Evolutionary conservation across 805 yeast species (phyloP).

Genomic region (Kodamaea leandrae): DNA sequence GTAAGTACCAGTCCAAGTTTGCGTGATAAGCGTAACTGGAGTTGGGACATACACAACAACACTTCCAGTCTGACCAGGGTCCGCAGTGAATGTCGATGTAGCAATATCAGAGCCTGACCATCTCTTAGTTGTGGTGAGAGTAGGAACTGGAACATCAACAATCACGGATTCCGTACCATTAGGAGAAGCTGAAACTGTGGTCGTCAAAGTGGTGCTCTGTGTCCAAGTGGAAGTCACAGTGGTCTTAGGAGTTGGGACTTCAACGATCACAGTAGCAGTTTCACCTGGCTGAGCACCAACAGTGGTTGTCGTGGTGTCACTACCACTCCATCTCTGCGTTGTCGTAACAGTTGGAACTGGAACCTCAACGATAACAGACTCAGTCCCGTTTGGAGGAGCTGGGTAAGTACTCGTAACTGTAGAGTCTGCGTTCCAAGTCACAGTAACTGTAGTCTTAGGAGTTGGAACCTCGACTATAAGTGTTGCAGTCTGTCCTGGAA

Average conservation of each 20-base stretch:
- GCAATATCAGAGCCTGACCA: constrained; percentile 7
- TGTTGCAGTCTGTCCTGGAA: constrained; percentile 11
- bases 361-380: constrained; percentile 14
- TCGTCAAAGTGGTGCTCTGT: constrained; percentile 4
- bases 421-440: constrained; percentile 4
- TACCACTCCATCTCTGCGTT: constrained; percentile 7
- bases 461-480: constrained; percentile 15
- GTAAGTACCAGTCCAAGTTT: constrained; percentile 11
- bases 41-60: constrained; percentile 14
- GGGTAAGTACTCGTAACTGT: constrained; percentile 1
- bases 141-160: constrained; percentile 14
- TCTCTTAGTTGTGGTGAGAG: constrained; percentile 7
- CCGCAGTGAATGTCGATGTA: constrained; percentile 14
- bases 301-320: constrained; percentile 9
- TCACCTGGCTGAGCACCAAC: constrained; percentile 8
- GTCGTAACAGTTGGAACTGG: constrained; percentile 11
- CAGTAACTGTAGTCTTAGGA: constrained; percentile 5
- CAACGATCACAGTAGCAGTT: constrained; percentile 14
- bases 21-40: constrained; percentile 1
- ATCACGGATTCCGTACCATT: constrained; percentile 14
- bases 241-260: constrained; percentile 13
- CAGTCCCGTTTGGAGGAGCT: constrained; percentile 11
- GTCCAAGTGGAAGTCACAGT: constrained; percentile 12
- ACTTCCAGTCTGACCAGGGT: constrained; percentile 12
- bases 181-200: constrained; percentile 9